phyloP scores from a whole-genome alignment of 345 rosid species.

The Pistacia integerrima region DNA sequence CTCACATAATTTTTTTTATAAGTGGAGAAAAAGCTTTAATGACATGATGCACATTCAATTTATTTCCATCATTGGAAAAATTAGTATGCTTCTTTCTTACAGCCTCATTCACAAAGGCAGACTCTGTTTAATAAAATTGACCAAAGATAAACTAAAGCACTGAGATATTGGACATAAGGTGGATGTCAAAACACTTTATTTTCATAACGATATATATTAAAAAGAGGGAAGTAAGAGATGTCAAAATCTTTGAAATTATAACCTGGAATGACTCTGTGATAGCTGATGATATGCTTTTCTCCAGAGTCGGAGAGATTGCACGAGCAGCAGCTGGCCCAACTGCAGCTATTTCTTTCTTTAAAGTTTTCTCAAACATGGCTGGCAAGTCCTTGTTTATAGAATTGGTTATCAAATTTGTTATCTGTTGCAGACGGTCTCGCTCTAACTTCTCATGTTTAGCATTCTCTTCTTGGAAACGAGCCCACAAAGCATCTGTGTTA shows the following conservation, averaged over 20 bases:
- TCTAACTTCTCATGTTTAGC: constrained; percentile 58
- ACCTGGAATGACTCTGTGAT: constrained; percentile 78
- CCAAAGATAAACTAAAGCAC: not conserved
- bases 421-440: constrained; percentile 57
- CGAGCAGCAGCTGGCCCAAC: constrained; percentile 57
- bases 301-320: constrained; percentile 50
- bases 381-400: constrained; percentile 56
- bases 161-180: too few relatives aligned
- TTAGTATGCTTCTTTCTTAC: not conserved
- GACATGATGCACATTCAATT: not conserved
- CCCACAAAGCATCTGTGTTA: constrained; percentile 68
- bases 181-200: too few relatives aligned
- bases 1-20: not conserved
- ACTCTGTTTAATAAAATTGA: not conserved
- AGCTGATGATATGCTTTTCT: constrained; percentile 58
- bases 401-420: constrained; percentile 54
- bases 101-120: not conserved
- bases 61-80: not conserved
- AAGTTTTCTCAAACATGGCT: constrained; percentile 49
- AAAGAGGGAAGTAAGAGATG: not conserved
- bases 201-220: not conserved
- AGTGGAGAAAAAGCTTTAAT: not conserved
- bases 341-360: constrained; percentile 63
- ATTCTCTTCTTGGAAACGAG: constrained; percentile 66
- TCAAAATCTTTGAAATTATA: constrained; percentile 7